Evolutionary conservation across 2,329 filamentous ascomycete species (phyloP), one percentile per base, ranked within the genome.

Genomic region (Aspergillus sp.): DNA sequence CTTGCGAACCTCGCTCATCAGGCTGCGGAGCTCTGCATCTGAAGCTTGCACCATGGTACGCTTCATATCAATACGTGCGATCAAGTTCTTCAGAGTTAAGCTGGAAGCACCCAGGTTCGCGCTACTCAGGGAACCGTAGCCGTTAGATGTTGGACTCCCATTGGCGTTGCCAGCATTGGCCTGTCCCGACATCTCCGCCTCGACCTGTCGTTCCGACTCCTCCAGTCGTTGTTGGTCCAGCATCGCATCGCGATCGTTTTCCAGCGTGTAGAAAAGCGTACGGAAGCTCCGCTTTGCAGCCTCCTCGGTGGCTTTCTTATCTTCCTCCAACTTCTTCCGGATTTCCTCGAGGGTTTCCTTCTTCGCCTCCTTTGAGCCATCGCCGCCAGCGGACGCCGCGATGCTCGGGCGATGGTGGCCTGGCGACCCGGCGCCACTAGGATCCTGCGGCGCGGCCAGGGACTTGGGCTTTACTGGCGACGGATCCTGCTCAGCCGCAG

Each of bases 1-100:
- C 68, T 97, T 98, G 53, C 93, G 82, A 12, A 98, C 93, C 68
- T 98, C 93, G 59, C 93, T 96, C 79, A 98, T 95, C 48, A 98
- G 73, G 43, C 85, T 88, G 49, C 93, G 82, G 49, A 98, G 75
- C 63, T 98, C 91, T 27, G 89, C 86, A 71, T 98, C 93, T 1
- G 90, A 94, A 12, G 93, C 91, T 64, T 83, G 81, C 44, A 98
- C 91, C 71, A 88, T 82, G 54, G 88, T 84, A 60, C 93, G 84
- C 71, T 96, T 93, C 69, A 87, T 81, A 67, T 98, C 93, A 62
- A 98, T 96, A 47, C 90, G 82, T 38, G 90, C 88, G 62, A 98
- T 97, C 51, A 98, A 81, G 68, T 98, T 91, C 70, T 98, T 98
- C 47, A 98, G 75, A 4, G 93, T 97, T 54, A 98, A 74, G 66